Evolutionary conservation across 371 early-diverging fungal species (phyloP).

Genomic region (Smittium culicis): DNA sequence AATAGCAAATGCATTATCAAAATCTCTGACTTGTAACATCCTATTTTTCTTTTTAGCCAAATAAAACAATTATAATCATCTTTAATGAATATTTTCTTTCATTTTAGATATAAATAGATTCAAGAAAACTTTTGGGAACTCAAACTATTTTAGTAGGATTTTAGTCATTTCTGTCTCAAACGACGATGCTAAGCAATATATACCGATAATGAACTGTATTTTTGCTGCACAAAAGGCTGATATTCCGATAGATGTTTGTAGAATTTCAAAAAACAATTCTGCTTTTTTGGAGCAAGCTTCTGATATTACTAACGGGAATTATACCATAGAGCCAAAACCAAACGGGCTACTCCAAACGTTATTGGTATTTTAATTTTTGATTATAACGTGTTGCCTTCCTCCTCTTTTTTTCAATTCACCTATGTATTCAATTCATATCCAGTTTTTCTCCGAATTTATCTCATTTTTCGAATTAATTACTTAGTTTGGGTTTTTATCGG

Average conservation of each 20-base stretch:
- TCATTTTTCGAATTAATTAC: conserved; percentile 24
- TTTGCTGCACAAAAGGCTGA: conserved; percentile 86
- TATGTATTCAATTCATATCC: too few species aligned
- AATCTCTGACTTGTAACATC: conserved; percentile 16
- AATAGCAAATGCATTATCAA: conserved; percentile 18
- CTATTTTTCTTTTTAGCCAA: neutral
- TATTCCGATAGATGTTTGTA: conserved; percentile 80
- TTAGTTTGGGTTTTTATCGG: conserved; percentile 64
- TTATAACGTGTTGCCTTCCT: conserved; percentile 19
- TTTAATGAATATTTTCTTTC: neutral
- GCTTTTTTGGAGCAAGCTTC: conserved; percentile 88
- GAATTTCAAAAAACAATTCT: conserved; percentile 56
- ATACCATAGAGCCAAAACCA: conserved; percentile 43
- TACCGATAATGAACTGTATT: conserved; percentile 89
- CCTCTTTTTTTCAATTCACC: neutral
- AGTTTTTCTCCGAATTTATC: conserved; percentile 7
- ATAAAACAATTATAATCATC: too few species aligned
- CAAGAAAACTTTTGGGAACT: conserved; percentile 38
- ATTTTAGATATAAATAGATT: conserved; percentile 44
- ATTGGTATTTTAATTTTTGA: conserved; percentile 35
- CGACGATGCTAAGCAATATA: conserved; percentile 77
- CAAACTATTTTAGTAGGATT: conserved; percentile 61
- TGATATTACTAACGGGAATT: conserved; percentile 76
- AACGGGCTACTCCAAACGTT: conserved; percentile 60
- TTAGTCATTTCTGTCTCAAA: conserved; percentile 71